These are phyloP conservation scores for Meira nashicola DNA, from an alignment of 1,284 basidiomycete genomes.

Conservation along the genomic window DNA sequence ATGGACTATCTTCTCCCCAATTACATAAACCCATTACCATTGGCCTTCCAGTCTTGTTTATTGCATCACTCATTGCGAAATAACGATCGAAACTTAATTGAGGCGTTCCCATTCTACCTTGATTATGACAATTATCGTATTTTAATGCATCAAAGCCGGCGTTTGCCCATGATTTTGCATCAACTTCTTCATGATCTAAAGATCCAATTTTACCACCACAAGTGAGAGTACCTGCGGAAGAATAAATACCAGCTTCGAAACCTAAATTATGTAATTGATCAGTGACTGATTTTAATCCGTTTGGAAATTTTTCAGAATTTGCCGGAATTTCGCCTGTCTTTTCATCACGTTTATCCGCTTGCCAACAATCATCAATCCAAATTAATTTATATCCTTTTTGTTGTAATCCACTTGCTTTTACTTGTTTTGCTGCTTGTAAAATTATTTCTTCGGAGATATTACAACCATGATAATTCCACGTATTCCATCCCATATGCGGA, in stretches of 20 bases:
- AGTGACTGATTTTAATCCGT: constrained; percentile 56
- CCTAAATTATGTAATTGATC: constrained; percentile 56
- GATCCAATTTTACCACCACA: constrained; percentile 54
- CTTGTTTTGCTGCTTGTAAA: too few species aligned
- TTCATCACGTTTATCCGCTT: constrained; percentile 27
- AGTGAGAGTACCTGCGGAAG: constrained; percentile 56
- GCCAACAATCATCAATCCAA: constrained; percentile 53
- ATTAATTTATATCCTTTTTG: too few species aligned
- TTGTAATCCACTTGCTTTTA: too few species aligned
- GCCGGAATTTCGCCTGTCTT: constrained; percentile 31
- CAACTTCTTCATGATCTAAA: constrained; percentile 57
- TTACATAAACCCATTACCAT: constrained; percentile 60
- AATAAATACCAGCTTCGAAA: constrained; percentile 59
- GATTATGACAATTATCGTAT: constrained; percentile 55
- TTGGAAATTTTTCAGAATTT: constrained; percentile 57
- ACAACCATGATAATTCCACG: constrained; percentile 52
- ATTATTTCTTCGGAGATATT: too few species aligned
- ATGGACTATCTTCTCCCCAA: constrained; percentile 52
- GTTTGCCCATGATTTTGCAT: constrained; percentile 57
- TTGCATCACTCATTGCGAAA: constrained; percentile 59
- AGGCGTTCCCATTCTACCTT: constrained; percentile 55
- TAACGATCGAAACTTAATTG: constrained; percentile 57
- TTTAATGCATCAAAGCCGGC: constrained; percentile 58
- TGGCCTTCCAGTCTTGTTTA: constrained; percentile 57
- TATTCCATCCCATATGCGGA: constrained; percentile 42